Conservation (phyloP, 148 eudicot species). For the Rhododendron ferrugineum region DNA sequence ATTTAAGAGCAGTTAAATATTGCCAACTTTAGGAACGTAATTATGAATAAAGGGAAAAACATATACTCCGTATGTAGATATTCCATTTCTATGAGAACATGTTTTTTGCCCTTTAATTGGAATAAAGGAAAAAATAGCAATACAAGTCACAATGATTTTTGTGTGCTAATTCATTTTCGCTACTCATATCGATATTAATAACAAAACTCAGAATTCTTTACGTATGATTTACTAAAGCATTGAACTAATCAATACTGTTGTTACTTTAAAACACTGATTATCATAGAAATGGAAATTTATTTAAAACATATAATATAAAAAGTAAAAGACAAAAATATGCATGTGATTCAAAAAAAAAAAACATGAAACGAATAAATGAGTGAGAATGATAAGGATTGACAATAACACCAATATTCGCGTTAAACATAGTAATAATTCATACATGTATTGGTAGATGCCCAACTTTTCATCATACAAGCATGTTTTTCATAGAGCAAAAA, state of each 20-base stretch:
- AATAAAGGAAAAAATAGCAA: not conserved
- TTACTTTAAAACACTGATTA: not conserved
- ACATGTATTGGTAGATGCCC: not conserved
- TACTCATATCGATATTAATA: no score
- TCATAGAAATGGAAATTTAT: no score
- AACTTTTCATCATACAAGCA: not conserved
- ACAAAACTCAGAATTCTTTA: not conserved
- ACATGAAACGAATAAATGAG: not conserved
- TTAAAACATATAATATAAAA: not conserved
- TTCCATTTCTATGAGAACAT: not conserved
- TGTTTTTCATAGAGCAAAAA: not conserved
- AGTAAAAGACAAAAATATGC: not conserved
- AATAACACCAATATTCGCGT: not conserved
- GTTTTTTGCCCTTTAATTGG: not conserved
- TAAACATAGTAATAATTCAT: not conserved
- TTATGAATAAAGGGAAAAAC: not conserved
- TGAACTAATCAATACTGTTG: not conserved
- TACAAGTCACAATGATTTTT: no score
- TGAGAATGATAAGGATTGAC: not conserved
- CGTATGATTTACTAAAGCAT: not conserved
- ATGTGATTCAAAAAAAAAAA: not conserved
- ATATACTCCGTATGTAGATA: not conserved
- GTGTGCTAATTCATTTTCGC: no score
- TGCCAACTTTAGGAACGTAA: not conserved
- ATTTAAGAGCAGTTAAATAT: not conserved